Evolutionary conservation across 2,329 filamentous ascomycete genomes (phyloP).

Genomic region (Helotiales sp.): DNA sequence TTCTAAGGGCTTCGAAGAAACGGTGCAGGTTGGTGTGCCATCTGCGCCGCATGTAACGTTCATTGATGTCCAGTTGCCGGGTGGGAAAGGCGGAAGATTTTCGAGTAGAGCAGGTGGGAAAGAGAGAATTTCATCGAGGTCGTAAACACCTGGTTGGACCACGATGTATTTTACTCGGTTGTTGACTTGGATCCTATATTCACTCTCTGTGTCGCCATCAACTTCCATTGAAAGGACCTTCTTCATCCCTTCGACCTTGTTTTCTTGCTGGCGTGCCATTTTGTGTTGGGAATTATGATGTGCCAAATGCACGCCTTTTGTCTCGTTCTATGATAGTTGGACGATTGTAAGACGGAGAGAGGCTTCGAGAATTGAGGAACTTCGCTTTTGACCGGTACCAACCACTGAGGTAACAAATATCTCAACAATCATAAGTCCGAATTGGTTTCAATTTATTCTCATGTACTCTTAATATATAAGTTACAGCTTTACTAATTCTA

Average conservation of each 20-base stretch:
- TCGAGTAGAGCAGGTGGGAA: constrained; percentile 43
- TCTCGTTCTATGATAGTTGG: background rate
- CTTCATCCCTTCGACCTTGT: background rate
- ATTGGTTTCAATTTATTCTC: too few species aligned
- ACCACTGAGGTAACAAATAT: too few species aligned
- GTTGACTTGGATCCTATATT: constrained; percentile 8
- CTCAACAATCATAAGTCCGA: too few species aligned
- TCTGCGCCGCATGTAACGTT: constrained; percentile 9
- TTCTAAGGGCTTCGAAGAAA: constrained; percentile 13
- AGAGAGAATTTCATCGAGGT: constrained; percentile 40
- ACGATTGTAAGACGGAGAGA: background rate
- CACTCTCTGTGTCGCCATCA: constrained; percentile 13
- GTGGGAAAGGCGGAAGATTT: constrained; percentile 45
- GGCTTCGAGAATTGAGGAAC: background rate
- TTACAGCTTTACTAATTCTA: too few species aligned
- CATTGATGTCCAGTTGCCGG: constrained; percentile 47
- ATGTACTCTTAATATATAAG: too few species aligned
- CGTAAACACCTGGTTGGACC: constrained; percentile 44
- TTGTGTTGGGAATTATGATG: background rate
- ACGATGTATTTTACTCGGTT: constrained; percentile 48
- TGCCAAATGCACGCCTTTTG: background rate
- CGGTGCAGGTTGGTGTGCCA: constrained; percentile 12
- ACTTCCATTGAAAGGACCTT: constrained; percentile 13
- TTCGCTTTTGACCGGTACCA: too few species aligned
- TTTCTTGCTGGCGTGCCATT: background rate